Conservation (phyloP, 202 grass and related monocot genomes). For the Zoysia matrella region DNA sequence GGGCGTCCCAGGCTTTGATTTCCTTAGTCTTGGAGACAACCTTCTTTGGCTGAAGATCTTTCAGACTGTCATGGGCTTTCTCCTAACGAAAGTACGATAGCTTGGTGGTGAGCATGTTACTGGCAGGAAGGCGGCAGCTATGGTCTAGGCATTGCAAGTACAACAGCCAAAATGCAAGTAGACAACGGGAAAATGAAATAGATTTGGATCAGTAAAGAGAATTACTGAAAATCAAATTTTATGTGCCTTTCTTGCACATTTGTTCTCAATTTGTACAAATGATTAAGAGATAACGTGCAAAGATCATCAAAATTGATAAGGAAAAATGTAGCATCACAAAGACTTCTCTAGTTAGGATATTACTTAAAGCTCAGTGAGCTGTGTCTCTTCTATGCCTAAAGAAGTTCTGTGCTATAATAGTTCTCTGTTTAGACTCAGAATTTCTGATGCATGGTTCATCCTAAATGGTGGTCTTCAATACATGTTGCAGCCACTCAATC, state of each 20-base stretch:
- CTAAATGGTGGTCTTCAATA: background rate
- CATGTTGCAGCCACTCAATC: slow-evolving; percentile 8
- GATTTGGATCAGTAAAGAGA: background rate
- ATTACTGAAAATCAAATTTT: background rate
- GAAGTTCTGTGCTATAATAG: background rate
- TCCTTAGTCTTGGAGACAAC: too few relatives aligned
- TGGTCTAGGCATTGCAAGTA: background rate
- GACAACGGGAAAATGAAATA: background rate
- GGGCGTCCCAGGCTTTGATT: too few relatives aligned
- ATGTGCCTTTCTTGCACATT: background rate
- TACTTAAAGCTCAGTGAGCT: background rate
- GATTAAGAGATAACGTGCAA: background rate
- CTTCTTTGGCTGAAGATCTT: too few relatives aligned
- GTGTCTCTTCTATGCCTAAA: background rate
- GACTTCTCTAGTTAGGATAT: background rate
- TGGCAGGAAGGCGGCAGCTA: background rate
- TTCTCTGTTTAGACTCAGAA: background rate
- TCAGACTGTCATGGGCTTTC: too few relatives aligned
- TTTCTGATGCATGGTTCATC: background rate
- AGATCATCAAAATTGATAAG: background rate
- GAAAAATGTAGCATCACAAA: too few relatives aligned
- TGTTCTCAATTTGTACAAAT: background rate
- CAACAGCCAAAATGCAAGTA: background rate
- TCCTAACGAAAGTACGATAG: background rate
- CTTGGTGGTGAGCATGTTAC: background rate